Conservation (phyloP, 2,329 filamentous ascomycete genomes). For the Penicillium griseofulvum region DNA sequence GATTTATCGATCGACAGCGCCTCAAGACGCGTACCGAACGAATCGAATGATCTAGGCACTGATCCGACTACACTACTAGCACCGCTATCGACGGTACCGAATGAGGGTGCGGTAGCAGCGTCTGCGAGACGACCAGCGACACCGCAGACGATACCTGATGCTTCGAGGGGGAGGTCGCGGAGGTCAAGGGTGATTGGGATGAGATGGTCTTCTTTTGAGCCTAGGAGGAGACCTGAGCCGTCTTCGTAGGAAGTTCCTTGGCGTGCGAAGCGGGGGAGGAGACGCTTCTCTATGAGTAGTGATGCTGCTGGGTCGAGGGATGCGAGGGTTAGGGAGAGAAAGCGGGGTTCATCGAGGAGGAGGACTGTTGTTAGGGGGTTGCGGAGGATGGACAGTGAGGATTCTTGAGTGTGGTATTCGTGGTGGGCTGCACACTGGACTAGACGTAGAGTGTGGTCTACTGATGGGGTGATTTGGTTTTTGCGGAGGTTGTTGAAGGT, state of each 20-base stretch:
- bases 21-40: constrained; percentile 14
- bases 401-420: constrained; percentile 41
- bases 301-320: constrained; percentile 47
- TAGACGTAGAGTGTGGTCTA: constrained; percentile 67
- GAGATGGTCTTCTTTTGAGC: constrained; percentile 65
- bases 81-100: constrained; percentile 12
- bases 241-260: constrained; percentile 32
- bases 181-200: constrained; percentile 89
- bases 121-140: constrained; percentile 80
- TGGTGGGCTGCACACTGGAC: constrained; percentile 75
- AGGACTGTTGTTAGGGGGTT: constrained; percentile 39
- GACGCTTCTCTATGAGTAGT: constrained; percentile 45
- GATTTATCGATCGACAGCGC: constrained; percentile 2
- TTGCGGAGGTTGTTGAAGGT: constrained; percentile 83
- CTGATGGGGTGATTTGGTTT: constrained; percentile 69
- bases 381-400: constrained; percentile 40
- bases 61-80: constrained; percentile 20
- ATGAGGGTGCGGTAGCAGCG: constrained; percentile 52
- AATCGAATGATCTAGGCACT: constrained; percentile 16
- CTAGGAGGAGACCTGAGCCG: constrained; percentile 68
- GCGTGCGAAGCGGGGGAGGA: constrained; percentile 68
- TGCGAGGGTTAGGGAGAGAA: constrained; percentile 49
- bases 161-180: constrained; percentile 74
- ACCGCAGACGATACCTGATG: constrained; percentile 91
- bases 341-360: constrained; percentile 45